phyloP scores from a whole-genome alignment of 177 flowering plant genomes.

The Vitis hybrid region DNA sequence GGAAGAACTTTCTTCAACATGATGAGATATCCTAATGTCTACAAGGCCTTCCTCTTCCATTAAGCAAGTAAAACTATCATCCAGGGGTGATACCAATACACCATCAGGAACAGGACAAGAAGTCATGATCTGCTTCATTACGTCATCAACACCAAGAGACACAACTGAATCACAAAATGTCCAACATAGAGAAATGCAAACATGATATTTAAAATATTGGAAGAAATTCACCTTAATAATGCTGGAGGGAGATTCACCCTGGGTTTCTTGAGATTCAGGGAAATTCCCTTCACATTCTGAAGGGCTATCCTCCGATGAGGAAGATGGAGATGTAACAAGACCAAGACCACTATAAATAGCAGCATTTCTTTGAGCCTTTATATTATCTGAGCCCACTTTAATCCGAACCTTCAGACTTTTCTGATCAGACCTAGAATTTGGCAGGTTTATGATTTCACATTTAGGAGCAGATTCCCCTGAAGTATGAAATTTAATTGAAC shows the following conservation, averaged over 20 bases:
- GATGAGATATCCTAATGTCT: slow-evolving; percentile 18
- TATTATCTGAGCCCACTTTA: slow-evolving; percentile 42
- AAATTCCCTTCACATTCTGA: slow-evolving; percentile 30
- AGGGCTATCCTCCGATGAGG: slow-evolving; percentile 49
- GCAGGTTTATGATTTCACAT: slow-evolving; percentile 13
- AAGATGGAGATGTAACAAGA: slow-evolving; percentile 54
- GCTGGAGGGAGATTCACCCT: slow-evolving; percentile 39
- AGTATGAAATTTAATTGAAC: slow-evolving; percentile 7
- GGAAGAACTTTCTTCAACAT: slow-evolving; percentile 18
- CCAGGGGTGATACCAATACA: slow-evolving; percentile 52
- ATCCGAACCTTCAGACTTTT: slow-evolving; percentile 53
- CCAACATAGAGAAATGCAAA: slow-evolving; percentile 1
- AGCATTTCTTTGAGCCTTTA: slow-evolving; percentile 31
- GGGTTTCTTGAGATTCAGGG: slow-evolving; percentile 21
- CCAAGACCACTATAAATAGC: slow-evolving; percentile 69
- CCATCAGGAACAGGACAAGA: slow-evolving; percentile 35
- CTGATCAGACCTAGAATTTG: slow-evolving; percentile 22
- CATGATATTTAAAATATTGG: background rate
- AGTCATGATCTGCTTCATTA: slow-evolving; percentile 51
- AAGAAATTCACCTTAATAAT: slow-evolving; percentile 43
- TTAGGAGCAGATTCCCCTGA: slow-evolving; percentile 18
- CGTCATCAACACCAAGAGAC: slow-evolving; percentile 9
- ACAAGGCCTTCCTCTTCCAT: slow-evolving; percentile 21
- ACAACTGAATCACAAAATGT: slow-evolving; percentile 4
- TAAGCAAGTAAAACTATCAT: slow-evolving; percentile 32